Percentiles rank a stretch among this genome's conserved stretches.
These are phyloP conservation scores for Leccinum pallidistipes DNA, from an alignment of 1,284 basidiomycete species.

Conservation along the genomic window DNA sequence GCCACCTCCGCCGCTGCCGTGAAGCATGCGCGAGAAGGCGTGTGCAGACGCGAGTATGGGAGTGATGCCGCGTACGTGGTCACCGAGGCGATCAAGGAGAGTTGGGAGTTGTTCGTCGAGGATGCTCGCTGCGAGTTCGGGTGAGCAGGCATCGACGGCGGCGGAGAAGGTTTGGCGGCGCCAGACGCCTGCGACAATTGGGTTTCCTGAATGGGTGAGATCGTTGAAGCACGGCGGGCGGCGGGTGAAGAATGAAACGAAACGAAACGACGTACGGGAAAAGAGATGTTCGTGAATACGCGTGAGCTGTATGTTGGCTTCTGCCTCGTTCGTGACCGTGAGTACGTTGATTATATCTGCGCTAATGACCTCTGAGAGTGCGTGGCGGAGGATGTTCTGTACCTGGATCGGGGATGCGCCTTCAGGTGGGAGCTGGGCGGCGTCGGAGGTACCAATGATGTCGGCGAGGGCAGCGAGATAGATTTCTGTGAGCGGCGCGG, in stretches of 20 bases:
- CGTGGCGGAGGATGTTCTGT: conserved; percentile 74
- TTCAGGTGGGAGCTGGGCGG: conserved; percentile 35
- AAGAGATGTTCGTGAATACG: conserved; percentile 84
- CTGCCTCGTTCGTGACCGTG: conserved; percentile 73
- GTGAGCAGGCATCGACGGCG: conserved; percentile 70
- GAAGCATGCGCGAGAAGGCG: conserved; percentile 78
- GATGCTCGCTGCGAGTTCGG: conserved; percentile 63
- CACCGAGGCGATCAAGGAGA: conserved; percentile 52
- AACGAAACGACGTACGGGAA: conserved; percentile 50
- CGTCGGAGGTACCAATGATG: conserved; percentile 43
- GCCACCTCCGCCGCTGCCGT: conserved; percentile 47
- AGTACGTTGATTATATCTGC: conserved; percentile 79
- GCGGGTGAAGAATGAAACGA: background rate
- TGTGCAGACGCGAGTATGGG: conserved; percentile 69
- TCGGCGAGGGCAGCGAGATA: conserved; percentile 62
- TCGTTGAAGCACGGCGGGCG: background rate
- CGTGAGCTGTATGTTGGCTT: conserved; percentile 78
- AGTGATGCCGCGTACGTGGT: conserved; percentile 42
- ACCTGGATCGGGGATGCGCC: conserved; percentile 63
- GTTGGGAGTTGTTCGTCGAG: conserved; percentile 66
- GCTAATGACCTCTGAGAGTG: conserved; percentile 73
- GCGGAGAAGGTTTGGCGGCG: conserved; percentile 82
- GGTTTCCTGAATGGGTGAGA: conserved; percentile 52
- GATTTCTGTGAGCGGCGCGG: conserved; percentile 52
- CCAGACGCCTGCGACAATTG: conserved; percentile 81